A percentile compares a stretch with the other conserved stretches of the same genome.
phyloP scores from a whole-genome alignment of 208 protist genomes.

The Acanthamoeba lenticulata region DNA sequence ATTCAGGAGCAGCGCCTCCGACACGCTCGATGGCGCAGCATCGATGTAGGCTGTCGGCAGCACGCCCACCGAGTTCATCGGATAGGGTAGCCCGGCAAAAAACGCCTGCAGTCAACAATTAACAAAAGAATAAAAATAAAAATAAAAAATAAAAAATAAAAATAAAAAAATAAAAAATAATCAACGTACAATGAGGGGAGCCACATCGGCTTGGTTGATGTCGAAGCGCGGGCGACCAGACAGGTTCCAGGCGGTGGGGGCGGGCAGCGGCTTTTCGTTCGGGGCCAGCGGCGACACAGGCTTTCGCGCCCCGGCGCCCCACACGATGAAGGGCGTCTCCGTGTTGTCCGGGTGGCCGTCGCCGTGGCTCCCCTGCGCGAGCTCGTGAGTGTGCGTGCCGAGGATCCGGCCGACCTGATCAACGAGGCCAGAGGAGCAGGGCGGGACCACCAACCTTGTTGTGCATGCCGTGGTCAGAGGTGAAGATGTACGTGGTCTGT shows the following conservation, averaged over 20 bases:
- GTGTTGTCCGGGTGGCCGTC: slow-evolving; percentile 86
- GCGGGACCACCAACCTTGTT: slow-evolving; percentile 77
- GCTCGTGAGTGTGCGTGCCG: background rate
- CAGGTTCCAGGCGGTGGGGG: slow-evolving; percentile 73
- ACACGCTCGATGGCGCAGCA: background rate
- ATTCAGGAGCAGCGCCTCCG: slow-evolving; percentile 68
- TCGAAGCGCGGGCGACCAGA: slow-evolving; percentile 65
- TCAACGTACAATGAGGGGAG: slow-evolving; percentile 81
- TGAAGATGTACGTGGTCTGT: slow-evolving; percentile 86
- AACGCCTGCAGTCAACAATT: background rate
- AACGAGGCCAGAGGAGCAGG: background rate
- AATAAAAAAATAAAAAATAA: too few relatives aligned
- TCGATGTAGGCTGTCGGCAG: slow-evolving; percentile 73
- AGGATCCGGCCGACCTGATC: background rate
- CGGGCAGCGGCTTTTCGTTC: background rate
- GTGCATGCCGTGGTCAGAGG: slow-evolving; percentile 87
- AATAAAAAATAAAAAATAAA: too few relatives aligned
- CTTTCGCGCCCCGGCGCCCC: slow-evolving; percentile 72
- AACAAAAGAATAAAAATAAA: too few relatives aligned
- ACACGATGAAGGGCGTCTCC: slow-evolving; percentile 81
- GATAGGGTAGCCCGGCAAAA: slow-evolving; percentile 76
- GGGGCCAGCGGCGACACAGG: background rate
- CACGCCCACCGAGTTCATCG: slow-evolving; percentile 82
- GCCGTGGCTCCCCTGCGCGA: slow-evolving; percentile 73
- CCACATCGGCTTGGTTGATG: slow-evolving; percentile 83